These are phyloP conservation scores for Penicillium psychrosexuale DNA, from an alignment of 2,329 filamentous ascomycete species.

Conservation along the genomic window DNA sequence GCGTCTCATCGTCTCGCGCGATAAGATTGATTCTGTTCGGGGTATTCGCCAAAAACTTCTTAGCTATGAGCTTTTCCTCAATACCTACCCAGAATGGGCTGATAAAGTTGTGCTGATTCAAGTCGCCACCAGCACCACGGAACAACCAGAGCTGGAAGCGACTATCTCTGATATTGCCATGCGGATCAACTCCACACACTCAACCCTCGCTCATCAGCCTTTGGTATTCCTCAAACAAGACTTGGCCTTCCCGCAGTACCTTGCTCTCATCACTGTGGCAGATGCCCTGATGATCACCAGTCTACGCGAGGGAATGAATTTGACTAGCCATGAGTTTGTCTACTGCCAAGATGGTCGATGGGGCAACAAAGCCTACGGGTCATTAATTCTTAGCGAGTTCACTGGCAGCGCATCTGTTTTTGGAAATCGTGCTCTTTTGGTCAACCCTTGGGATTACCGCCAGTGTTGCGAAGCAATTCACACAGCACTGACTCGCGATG, in stretches of 20 bases:
- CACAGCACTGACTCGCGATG: slow-evolving; percentile 73
- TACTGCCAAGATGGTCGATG: slow-evolving; percentile 84
- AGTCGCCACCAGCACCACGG: slow-evolving; percentile 85
- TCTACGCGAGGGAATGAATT: slow-evolving; percentile 94
- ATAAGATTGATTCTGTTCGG: slow-evolving; percentile 89
- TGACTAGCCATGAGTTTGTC: slow-evolving; percentile 91
- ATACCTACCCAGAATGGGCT: slow-evolving; percentile 86
- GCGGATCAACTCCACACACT: slow-evolving; percentile 86
- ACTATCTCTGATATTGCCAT: slow-evolving; percentile 92
- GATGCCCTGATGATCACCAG: slow-evolving; percentile 93
- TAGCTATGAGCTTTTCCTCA: slow-evolving; percentile 88
- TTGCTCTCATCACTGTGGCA: slow-evolving; percentile 85
- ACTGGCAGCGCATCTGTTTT: slow-evolving; percentile 89
- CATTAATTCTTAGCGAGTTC: slow-evolving; percentile 90
- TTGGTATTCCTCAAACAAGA: slow-evolving; percentile 94
- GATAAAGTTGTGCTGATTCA: slow-evolving; percentile 88
- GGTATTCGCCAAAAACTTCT: slow-evolving; percentile 92
- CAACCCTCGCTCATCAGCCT: slow-evolving; percentile 86
- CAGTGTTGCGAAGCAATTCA: slow-evolving; percentile 84
- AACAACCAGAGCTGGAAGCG: slow-evolving; percentile 81
- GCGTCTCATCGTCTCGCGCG: slow-evolving; percentile 84
- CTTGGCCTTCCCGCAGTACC: slow-evolving; percentile 85
- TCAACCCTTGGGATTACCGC: slow-evolving; percentile 95
- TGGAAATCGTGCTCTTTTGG: slow-evolving; percentile 71
- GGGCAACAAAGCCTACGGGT: slow-evolving; percentile 74